Base-by-base conservation (phyloP, 2,329 filamentous ascomycete species). In the Sporothrix brunneoviolacea region DNA sequence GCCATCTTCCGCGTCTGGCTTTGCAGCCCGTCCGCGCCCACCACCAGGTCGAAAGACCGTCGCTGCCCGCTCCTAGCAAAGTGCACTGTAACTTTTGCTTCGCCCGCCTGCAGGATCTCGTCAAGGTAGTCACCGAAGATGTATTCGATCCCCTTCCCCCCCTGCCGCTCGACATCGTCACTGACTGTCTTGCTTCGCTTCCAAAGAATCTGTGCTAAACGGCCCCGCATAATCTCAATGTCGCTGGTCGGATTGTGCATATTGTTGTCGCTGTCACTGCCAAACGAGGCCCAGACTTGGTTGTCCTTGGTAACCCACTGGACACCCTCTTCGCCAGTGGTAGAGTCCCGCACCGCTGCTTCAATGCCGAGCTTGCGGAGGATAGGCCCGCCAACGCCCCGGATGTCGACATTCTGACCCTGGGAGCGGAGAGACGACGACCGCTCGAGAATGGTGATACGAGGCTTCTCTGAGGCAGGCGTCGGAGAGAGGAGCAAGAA, bases 1-100 rank as follows among this genome's bases (percentile, higher is more conserved):
- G 70, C 62, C 36, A 64, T 59, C n/a, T 61, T 65, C 8, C 75
- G 67, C n/a, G 73, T 71, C 27, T 66, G 67, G 4, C 74, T 79
- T 8, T 69, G 66, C 30, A 74, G 70, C 0, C 79, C 79, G 56
- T 82, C 78, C 4, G 77, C 76, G 10, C 73, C 77, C 38, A 82
- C 68, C 0, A 82, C 62, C 0, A 82, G 54, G 58, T 81, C 77
- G 54, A 69, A 82, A 0, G 58, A 59, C 7, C 64, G 63, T 3
- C 52, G 61, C 4, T 61, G 55, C 0, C 74, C 74, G 50, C 55
- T 52, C 30, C 77, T 69, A 0, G 69, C 68, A 48, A 82, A 72
- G 4, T 55, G 62, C 3, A 66, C 67, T 10, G 60, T 49, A 0
- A 69, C 68, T 8, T 28, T 38, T 10, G 57, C 59, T 7, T 57